Percentiles rank a stretch among this genome's conserved stretches.
phyloP scores from a whole-genome alignment of 192 early-diverging fungal species.

The Gorgonomyces haynaldii region DNA sequence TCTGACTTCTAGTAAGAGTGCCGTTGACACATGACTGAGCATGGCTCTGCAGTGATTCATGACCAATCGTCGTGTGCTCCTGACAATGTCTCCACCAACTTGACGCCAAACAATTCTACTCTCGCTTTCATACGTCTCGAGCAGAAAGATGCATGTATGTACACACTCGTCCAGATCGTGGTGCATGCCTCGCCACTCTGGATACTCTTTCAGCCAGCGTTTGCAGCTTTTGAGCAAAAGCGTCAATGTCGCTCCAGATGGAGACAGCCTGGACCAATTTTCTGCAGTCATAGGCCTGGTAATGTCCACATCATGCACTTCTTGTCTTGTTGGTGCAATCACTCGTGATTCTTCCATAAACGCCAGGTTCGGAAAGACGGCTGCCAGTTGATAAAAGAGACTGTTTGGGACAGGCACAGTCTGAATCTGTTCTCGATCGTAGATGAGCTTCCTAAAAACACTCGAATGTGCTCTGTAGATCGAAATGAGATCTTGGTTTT shows the following conservation, averaged over 20 bases:
- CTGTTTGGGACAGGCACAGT: too few relatives aligned
- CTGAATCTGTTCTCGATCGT: too few relatives aligned
- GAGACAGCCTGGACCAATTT: constrained; percentile 1
- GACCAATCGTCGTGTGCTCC: neutral
- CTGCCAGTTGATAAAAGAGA: too few relatives aligned
- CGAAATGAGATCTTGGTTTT: neutral
- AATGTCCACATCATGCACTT: too few relatives aligned
- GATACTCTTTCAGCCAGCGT: neutral
- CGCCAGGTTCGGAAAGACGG: too few relatives aligned
- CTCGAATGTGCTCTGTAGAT: neutral
- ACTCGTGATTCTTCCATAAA: too few relatives aligned
- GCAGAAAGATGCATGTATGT: neutral
- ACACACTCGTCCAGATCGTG: neutral
- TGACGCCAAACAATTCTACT: constrained; percentile 1
- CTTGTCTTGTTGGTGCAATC: too few relatives aligned
- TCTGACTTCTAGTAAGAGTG: neutral
- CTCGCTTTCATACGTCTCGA: neutral
- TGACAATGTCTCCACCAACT: neutral
- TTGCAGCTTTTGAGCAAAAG: neutral
- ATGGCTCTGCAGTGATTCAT: constrained; percentile 1
- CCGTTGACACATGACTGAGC: neutral
- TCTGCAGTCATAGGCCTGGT: too few relatives aligned
- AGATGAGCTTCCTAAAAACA: too few relatives aligned
- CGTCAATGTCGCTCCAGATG: neutral
- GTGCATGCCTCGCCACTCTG: neutral